Evolutionary conservation across 1,139 yeast species (phyloP), one percentile per base, ranked within the genome.

Genomic region (Protomyces inundatus): DNA sequence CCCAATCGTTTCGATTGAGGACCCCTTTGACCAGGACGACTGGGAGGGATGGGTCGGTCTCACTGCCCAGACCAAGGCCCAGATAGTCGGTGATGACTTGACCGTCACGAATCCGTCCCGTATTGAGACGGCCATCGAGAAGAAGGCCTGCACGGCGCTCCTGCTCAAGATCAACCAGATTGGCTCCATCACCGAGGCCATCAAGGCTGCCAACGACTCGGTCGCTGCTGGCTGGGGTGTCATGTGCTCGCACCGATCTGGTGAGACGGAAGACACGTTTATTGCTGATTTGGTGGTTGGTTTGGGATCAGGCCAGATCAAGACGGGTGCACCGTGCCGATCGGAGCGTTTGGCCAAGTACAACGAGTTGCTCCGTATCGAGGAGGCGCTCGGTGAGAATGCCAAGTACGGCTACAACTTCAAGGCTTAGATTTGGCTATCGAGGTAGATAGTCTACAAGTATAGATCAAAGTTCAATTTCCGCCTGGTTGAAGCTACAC

Each of bases 291-390:
- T 91, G 77, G 82, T 90, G 73, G 97, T 91, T 74, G 98, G 97
- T 82, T 84, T 91, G 79, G 88, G 97, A 85, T 76, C 96, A 72
- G 97, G 97, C 79, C 97, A 91, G 84, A 87, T 91, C 80, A 91
- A 91, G 90, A 88, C 97, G 73, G 98, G 98, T 86, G 97, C 98
- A 77, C 97, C 97, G 77, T 96, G 97, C 73, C 90, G 98, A 84
- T 89, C 97, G 71, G 98, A 91, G 84, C 90, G 98, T 86, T 86
- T 91, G 80, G 97, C 97, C 78, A 91, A 91, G 84, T 87, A 87
- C 80, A 88, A 88, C 86, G 69, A 90, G 84, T 87, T 91, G 80
- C 85, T 91, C 79, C 89, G 97, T 83, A 91, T 91, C 75, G 97
- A 91, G 84, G 96, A 91, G 82, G 90, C 87, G 82, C 87, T 91